Evolutionary conservation across 176 grass and related monocot species (phyloP).

Genomic region (Miscanthus lutarioriparius): DNA sequence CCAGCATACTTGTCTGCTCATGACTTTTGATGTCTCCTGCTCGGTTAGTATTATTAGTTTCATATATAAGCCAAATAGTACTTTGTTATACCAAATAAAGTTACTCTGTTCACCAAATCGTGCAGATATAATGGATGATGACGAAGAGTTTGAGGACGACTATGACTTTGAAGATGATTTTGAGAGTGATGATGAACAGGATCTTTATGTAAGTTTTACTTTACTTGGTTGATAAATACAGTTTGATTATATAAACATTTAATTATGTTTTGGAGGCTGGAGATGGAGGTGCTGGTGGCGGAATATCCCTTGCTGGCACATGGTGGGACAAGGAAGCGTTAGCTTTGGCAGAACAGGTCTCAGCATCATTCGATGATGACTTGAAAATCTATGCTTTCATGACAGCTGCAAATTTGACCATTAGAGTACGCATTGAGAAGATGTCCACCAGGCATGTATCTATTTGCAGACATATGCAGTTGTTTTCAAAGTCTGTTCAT

Average conservation of each 20-base stretch:
- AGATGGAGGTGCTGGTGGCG: conserved; percentile 90
- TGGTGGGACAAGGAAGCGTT: conserved; percentile 93
- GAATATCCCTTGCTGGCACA: conserved; percentile 73
- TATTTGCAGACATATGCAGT: conserved; percentile 15
- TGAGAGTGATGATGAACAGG: conserved; percentile 55
- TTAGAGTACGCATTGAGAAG: conserved; percentile 90
- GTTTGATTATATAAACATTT: background rate
- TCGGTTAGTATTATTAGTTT: background rate
- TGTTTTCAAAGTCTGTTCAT: background rate
- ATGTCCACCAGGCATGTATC: conserved; percentile 75
- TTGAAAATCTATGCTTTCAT: conserved; percentile 94
- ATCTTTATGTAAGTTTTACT: conserved; percentile 48
- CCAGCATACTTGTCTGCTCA: background rate
- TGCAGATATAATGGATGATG: conserved; percentile 47
- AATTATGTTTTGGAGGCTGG: conserved; percentile 56
- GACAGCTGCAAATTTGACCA: conserved; percentile 56
- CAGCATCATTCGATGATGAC: conserved; percentile 57
- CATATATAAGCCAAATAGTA: background rate
- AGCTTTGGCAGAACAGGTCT: conserved; percentile 75
- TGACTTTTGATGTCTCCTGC: background rate
- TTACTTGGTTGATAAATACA: conserved; percentile 13
- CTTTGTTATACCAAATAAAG: background rate
- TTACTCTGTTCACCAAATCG: background rate
- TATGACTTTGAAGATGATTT: conserved; percentile 56
- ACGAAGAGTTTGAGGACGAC: conserved; percentile 20